phyloP scores from a whole-genome alignment of 768 basidiomycete species.

The Tulasnella sp. region DNA sequence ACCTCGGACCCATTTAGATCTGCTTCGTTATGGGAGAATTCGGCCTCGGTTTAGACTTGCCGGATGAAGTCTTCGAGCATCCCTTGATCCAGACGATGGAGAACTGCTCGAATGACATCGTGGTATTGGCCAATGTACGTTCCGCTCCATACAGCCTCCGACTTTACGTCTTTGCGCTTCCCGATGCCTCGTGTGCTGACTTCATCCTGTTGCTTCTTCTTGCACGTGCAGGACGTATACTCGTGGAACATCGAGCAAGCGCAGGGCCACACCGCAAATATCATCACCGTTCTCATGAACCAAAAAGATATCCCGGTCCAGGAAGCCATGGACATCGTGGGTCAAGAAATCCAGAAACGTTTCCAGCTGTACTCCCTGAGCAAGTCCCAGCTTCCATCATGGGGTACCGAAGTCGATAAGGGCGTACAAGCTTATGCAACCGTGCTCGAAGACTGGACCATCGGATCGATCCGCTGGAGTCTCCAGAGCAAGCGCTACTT shows the following conservation, averaged over 20 bases:
- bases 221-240: constrained; percentile 56
- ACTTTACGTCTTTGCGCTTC: not conserved
- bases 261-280: constrained; percentile 19
- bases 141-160: not conserved
- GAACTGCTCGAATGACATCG: constrained; percentile 36
- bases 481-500: constrained; percentile 34
- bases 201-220: not conserved
- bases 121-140: constrained; percentile 39
- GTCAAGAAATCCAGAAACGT: not conserved
- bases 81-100: constrained; percentile 37
- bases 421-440: constrained; percentile 16
- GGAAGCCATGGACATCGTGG: constrained; percentile 30
- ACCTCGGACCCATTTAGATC: constrained; percentile 27
- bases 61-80: constrained; percentile 38
- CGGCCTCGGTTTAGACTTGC: constrained; percentile 36
- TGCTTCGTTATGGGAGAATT: constrained; percentile 37
- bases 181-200: not conserved
- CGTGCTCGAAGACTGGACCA: constrained; percentile 27
- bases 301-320: constrained; percentile 21
- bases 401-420: constrained; percentile 19
- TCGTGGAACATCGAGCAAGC: constrained; percentile 53
- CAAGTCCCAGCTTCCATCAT: constrained; percentile 27
- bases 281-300: constrained; percentile 29
- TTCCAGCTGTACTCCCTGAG: not conserved
- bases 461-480: constrained; percentile 32